Evolutionary conservation across 331 rosid genomes (phyloP).

Genomic region (Spiraea crenata): DNA sequence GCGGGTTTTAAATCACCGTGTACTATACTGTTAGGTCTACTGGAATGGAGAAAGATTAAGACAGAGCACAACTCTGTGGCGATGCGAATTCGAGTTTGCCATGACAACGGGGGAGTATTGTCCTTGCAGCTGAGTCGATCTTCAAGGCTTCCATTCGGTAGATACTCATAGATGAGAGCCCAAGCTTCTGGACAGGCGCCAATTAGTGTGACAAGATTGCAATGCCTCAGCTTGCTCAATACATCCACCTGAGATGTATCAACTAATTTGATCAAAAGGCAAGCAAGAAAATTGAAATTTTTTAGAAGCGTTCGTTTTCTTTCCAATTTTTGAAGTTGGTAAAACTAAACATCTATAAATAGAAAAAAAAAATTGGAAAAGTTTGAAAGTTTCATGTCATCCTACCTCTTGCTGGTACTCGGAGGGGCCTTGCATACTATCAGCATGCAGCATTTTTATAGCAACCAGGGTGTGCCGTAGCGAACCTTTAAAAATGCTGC

Average conservation of each 20-base stretch:
- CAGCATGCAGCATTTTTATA: conserved; percentile 53
- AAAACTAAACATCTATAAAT: too few species aligned
- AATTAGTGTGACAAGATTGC: conserved; percentile 80
- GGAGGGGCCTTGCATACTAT: conserved; percentile 63
- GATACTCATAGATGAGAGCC: conserved; percentile 75
- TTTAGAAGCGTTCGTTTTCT: not conserved
- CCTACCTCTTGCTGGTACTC: conserved; percentile 89
- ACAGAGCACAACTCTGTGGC: conserved; percentile 81
- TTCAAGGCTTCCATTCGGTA: conserved; percentile 90
- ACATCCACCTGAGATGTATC: conserved; percentile 57
- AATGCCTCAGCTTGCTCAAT: conserved; percentile 76
- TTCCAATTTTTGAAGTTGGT: not conserved
- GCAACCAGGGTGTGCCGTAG: conserved; percentile 83
- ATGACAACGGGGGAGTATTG: conserved; percentile 62
- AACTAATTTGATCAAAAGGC: conserved; percentile 10
- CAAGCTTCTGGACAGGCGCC: conserved; percentile 76
- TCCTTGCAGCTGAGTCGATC: conserved; percentile 72
- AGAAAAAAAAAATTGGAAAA: not conserved
- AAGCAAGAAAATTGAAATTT: not conserved
- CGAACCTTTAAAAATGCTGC: conserved; percentile 64
- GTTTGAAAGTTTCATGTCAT: conserved; percentile 1
- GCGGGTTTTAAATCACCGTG: conserved; percentile 88
- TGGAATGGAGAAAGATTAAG: conserved; percentile 76
- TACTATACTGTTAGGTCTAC: conserved; percentile 65
- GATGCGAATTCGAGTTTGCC: conserved; percentile 77